Percentiles rank a stretch among this genome's conserved stretches.
Conservation (phyloP, 1,139 yeast genomes). For the Suhomyces maxii region DNA sequence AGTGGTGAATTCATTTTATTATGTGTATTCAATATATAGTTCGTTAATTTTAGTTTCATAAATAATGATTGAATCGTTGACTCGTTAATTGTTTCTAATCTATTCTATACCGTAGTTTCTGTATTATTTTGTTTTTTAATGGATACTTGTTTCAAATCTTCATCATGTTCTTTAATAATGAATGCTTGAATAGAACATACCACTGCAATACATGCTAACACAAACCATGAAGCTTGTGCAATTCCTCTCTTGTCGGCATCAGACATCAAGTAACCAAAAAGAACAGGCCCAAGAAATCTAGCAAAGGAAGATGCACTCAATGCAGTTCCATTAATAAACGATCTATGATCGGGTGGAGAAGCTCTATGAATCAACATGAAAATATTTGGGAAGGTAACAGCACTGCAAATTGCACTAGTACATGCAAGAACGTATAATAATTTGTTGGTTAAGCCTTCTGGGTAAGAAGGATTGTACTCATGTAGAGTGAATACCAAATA, state of each 20-base stretch:
- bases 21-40: too few species aligned
- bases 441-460: conserved; percentile 16
- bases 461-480: conserved; percentile 16
- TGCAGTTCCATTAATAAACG: conserved; percentile 51
- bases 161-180: conserved; percentile 34
- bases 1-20: too few species aligned
- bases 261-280: conserved; percentile 60
- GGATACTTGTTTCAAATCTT: conserved; percentile 13
- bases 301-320: conserved; percentile 54
- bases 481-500: conserved; percentile 23
- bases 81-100: neutral
- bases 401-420: conserved; percentile 10
- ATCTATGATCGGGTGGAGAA: conserved; percentile 48
- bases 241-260: conserved; percentile 24
- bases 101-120: neutral
- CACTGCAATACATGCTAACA: conserved; percentile 37
- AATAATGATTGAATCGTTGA: too few species aligned
- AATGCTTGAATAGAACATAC: conserved; percentile 34
- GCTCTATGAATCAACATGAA: conserved; percentile 49
- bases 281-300: conserved; percentile 57
- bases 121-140: neutral
- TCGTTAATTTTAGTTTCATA: too few species aligned
- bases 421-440: conserved; percentile 21
- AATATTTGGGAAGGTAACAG: conserved; percentile 43
- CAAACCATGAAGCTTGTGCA: conserved; percentile 56